A percentile compares a stretch with the other conserved stretches of the same genome.
Conservation (phyloP, 2,329 filamentous ascomycete genomes). For the Exophiala bonariae region DNA sequence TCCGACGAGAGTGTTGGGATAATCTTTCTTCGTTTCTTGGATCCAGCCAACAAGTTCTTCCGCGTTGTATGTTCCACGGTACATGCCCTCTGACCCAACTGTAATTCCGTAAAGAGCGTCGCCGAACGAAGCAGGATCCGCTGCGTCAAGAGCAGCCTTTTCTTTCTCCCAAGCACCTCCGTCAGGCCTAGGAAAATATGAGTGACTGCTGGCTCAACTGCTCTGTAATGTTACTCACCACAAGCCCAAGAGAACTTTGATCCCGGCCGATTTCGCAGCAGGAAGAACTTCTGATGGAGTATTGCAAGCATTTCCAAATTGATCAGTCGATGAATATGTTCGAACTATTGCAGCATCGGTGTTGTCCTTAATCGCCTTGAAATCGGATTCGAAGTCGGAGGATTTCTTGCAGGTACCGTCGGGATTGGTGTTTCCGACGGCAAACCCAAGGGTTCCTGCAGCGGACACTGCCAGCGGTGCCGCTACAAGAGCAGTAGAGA, state of each 20-base stretch:
- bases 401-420: constrained; percentile 63
- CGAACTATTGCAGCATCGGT: constrained; percentile 59
- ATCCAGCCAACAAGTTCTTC: constrained; percentile 62
- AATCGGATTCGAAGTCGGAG: constrained; percentile 65
- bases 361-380: constrained; percentile 56
- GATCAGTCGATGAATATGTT: constrained; percentile 64
- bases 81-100: constrained; percentile 69
- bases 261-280: constrained; percentile 63
- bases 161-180: constrained; percentile 63
- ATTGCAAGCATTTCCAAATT: constrained; percentile 49
- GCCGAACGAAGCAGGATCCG: constrained; percentile 47
- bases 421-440: constrained; percentile 64
- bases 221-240: constrained; percentile 51
- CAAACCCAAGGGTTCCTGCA: constrained; percentile 62
- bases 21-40: constrained; percentile 59
- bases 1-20: constrained; percentile 58
- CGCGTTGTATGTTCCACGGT: constrained; percentile 67
- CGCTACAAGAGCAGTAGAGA: constrained; percentile 43
- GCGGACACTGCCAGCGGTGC: constrained; percentile 52
- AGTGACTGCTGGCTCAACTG: neutral
- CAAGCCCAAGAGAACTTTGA: constrained; percentile 69
- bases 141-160: constrained; percentile 55
- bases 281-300: constrained; percentile 63
- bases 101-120: constrained; percentile 67
- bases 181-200: constrained; percentile 53